Evolutionary conservation across 495 filamentous ascomycete species (phyloP), one percentile per base, ranked within the genome.

Genomic region (Immersiella caudata): DNA sequence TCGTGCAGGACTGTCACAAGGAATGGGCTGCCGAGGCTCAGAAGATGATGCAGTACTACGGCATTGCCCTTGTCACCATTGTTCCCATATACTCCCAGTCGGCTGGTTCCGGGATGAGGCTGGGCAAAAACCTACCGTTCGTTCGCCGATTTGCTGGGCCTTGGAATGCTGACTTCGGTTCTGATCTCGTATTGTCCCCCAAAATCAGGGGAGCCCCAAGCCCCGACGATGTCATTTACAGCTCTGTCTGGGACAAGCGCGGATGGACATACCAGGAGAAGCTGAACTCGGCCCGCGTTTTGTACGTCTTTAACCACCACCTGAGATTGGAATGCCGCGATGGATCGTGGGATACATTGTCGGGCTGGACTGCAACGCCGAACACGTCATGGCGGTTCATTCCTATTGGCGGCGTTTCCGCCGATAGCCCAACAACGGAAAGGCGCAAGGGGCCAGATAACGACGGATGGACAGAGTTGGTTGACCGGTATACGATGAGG

Each of bases 21-120:
- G 60, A 62, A 2, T 62, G 60, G 60, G 35, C n/a, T 6, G 21
- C 20, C 8, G 60, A 62, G 50, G 35, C 60, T 25, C 20, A 25
- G 20, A 62, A 62, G 9, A 62, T 62, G 60, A 59, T 59, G 56
- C 24, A n/a, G 21, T 59, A 59, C 18, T 59, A 59, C n/a, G 25
- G 24, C 22, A 12, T 33, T 8, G 56, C 56, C 11, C n/a, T 26
- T 1, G 2, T 59, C 24, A 59, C 56, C 7, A 33, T 59, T 20
- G 56, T 59, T 11, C 56, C 56, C 12, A 8, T 14, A 2, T 8
- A 29, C 22, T 9, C 56, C 27, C 8, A n/a, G 6, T 27, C 24
- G 25, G 56, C 56, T 3, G 56, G 33, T 16, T 26, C 16, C 2
- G 56, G 56, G 11, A 29, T 59, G 24, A 22, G 26, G 11, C 1